These are phyloP conservation scores for Corylus americana DNA, from an alignment of 306 rosid genomes.

Conservation along the genomic window DNA sequence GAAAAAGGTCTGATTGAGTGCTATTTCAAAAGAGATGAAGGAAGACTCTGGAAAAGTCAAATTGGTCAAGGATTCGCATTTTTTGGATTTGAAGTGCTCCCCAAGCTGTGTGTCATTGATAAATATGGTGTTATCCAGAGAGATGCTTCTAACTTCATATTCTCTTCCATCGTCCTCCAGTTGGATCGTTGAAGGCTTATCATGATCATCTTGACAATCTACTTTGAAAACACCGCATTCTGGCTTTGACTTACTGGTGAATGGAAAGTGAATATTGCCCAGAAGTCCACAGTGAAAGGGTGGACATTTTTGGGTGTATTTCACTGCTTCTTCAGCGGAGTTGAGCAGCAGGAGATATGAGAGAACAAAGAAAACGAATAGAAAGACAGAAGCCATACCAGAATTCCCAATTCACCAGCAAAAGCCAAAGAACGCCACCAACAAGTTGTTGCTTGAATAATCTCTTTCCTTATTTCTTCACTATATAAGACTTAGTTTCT, in stretches of 20 bases:
- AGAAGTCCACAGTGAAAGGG: slow-evolving; percentile 8
- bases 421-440: too few species aligned
- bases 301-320: neutral
- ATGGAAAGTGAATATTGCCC: neutral
- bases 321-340: neutral
- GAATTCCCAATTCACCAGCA: neutral
- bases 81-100: neutral
- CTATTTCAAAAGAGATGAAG: slow-evolving; percentile 7
- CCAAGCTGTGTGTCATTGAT: neutral
- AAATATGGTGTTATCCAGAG: too few species aligned
- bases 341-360: neutral
- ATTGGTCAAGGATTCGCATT: neutral
- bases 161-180: neutral
- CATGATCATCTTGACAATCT: neutral
- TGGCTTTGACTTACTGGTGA: neutral
- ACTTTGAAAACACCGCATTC: neutral
- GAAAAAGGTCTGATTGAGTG: neutral
- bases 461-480: too few species aligned
- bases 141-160: neutral
- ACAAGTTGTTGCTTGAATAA: too few species aligned
- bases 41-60: neutral
- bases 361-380: neutral
- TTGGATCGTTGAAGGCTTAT: neutral
- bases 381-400: neutral
- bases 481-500: too few species aligned